Conservation (phyloP, 305 asterid genomes). For the Fraxinus paxiana region DNA sequence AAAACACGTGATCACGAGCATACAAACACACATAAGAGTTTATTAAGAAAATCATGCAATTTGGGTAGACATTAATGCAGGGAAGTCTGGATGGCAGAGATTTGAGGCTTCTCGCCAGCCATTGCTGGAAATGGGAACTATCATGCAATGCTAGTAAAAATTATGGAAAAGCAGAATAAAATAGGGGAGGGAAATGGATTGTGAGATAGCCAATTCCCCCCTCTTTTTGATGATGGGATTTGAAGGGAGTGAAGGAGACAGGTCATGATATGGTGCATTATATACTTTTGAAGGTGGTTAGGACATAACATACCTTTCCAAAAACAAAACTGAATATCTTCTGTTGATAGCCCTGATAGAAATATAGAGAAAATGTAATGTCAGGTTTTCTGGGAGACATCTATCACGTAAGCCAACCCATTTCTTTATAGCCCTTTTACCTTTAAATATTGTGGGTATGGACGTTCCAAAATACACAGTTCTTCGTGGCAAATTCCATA, state of each 20-base stretch:
- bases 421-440: constrained; percentile 34
- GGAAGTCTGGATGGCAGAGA: neutral
- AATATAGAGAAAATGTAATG: constrained; percentile 21
- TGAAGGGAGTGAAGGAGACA: neutral
- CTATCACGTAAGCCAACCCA: neutral
- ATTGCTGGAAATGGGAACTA: neutral
- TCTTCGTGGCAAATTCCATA: constrained; percentile 81
- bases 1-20: neutral
- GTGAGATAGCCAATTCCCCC: neutral
- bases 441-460: constrained; percentile 81
- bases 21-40: neutral
- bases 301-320: constrained; percentile 70
- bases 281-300: neutral
- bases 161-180: neutral
- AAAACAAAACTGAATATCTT: constrained; percentile 80
- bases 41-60: neutral
- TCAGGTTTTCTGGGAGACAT: constrained; percentile 18
- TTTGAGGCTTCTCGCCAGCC: neutral
- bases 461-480: constrained; percentile 96
- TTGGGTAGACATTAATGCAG: neutral
- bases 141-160: neutral
- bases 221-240: neutral
- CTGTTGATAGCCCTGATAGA: constrained; percentile 63
- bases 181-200: neutral
- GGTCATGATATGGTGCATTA: neutral